Conservation (phyloP, 2,329 filamentous ascomycete species). For the Scytalidium sp. region DNA sequence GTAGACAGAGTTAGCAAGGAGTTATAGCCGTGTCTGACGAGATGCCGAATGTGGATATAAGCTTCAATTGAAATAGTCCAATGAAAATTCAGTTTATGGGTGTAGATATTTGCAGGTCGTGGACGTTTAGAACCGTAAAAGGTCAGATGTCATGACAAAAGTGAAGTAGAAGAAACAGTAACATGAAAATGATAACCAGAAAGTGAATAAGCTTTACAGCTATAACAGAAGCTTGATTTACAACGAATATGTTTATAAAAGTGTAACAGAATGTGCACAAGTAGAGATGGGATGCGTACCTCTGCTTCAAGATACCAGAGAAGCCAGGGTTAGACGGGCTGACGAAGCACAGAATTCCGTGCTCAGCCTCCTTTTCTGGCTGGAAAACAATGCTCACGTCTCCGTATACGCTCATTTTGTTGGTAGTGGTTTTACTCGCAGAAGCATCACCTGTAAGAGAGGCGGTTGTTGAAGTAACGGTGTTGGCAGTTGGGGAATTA, state of each 20-base stretch:
- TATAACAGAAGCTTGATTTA: background rate
- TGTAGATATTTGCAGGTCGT: background rate
- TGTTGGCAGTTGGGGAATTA: slow-evolving; percentile 3
- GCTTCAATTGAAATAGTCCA: background rate
- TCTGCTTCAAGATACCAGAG: slow-evolving; percentile 63
- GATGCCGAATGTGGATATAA: background rate
- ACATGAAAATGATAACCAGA: background rate
- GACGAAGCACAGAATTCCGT: slow-evolving; percentile 64
- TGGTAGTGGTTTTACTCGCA: slow-evolving; percentile 2
- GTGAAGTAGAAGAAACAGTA: background rate
- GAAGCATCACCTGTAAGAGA: slow-evolving; percentile 1
- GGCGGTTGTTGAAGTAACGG: background rate
- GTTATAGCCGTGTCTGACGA: background rate
- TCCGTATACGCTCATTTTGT: background rate
- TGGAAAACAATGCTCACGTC: slow-evolving; percentile 1
- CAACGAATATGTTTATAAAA: background rate
- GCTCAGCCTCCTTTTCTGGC: slow-evolving; percentile 25
- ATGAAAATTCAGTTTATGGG: background rate
- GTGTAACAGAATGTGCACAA: background rate
- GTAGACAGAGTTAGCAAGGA: background rate
- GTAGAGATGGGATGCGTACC: slow-evolving; percentile 34
- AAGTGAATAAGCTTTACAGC: background rate
- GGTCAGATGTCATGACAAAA: background rate
- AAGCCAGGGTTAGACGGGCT: slow-evolving; percentile 56
- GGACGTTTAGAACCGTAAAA: background rate